These are phyloP conservation scores for Mollisia scopiformis DNA, from an alignment of 2,329 filamentous ascomycete species.

Conservation along the genomic window DNA sequence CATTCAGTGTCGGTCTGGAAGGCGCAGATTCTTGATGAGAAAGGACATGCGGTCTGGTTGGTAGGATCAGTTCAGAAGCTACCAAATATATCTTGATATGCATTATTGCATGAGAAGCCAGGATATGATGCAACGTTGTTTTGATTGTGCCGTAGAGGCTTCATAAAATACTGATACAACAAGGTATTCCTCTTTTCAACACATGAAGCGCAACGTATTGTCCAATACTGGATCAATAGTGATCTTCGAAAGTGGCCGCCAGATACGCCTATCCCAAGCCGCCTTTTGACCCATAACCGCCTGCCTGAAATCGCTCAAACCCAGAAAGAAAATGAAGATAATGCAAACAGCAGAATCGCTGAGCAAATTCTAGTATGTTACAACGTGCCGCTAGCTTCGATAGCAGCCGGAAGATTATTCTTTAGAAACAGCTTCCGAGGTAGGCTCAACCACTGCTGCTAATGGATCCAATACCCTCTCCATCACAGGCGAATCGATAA, in stretches of 20 bases:
- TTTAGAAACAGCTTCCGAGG: constrained; percentile 17
- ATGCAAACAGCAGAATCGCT: constrained; percentile 20
- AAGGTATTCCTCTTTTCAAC: constrained; percentile 8
- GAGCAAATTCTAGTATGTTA: constrained; percentile 40
- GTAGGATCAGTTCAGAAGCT: too few species aligned
- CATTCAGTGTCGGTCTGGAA: too few species aligned
- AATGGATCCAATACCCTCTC: constrained; percentile 36
- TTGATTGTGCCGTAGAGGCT: constrained; percentile 20
- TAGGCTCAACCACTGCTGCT: constrained; percentile 9
- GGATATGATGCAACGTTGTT: background rate
- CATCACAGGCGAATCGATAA: constrained; percentile 38
- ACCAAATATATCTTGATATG: too few species aligned
- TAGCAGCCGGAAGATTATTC: constrained; percentile 21
- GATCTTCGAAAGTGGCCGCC: constrained; percentile 15
- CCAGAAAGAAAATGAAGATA: constrained; percentile 22
- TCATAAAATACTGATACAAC: constrained; percentile 25
- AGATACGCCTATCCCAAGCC: constrained; percentile 27
- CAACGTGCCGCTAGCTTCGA: constrained; percentile 35
- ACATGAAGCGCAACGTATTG: constrained; percentile 3
- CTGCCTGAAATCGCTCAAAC: constrained; percentile 27
- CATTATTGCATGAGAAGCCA: background rate
- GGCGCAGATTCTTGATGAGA: too few species aligned
- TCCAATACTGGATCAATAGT: constrained; percentile 19
- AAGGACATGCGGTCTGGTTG: too few species aligned
- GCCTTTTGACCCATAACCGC: constrained; percentile 28